Percentiles rank a stretch among this genome's conserved stretches.
Evolutionary conservation across 345 rosid species (phyloP).

Genomic region (Barbarea vulgaris): DNA sequence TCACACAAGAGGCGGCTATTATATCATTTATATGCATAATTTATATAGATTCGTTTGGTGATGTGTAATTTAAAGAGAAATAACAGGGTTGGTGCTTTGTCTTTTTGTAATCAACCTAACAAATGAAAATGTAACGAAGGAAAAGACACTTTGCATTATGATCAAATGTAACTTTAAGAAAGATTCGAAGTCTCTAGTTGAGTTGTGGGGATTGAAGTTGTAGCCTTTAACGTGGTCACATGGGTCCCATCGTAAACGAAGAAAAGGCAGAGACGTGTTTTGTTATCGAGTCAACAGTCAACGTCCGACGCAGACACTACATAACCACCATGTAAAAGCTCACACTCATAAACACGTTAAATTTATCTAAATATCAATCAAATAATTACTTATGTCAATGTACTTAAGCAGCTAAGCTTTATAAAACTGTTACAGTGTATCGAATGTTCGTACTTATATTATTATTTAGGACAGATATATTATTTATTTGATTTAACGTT

Average conservation of each 20-base stretch:
- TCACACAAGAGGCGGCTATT: slow-evolving; percentile 14
- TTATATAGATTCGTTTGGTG: slow-evolving; percentile 31
- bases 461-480: not conserved
- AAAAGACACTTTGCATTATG: slow-evolving; percentile 39
- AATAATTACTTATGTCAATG: not conserved
- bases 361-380: not conserved
- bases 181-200: slow-evolving; percentile 40
- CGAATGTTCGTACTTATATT: slow-evolving; percentile 11
- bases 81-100: slow-evolving; percentile 35
- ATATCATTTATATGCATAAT: slow-evolving; percentile 2
- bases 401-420: not conserved
- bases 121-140: slow-evolving; percentile 29
- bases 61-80: not conserved
- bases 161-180: slow-evolving; percentile 36
- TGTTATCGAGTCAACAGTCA: slow-evolving; percentile 32
- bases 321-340: slow-evolving; percentile 9
- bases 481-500: slow-evolving; percentile 1
- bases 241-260: slow-evolving; percentile 26
- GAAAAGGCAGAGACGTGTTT: slow-evolving; percentile 33
- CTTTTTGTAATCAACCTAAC: slow-evolving; percentile 35
- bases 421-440: not conserved
- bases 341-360: not conserved
- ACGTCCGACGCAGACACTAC: slow-evolving; percentile 37
- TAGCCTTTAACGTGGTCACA: slow-evolving; percentile 26
- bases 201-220: slow-evolving; percentile 37